Percentiles rank a stretch among this genome's conserved stretches.
Evolutionary conservation across 805 yeast species (phyloP).

Genomic region (Wickerhamiella spandovensis): DNA sequence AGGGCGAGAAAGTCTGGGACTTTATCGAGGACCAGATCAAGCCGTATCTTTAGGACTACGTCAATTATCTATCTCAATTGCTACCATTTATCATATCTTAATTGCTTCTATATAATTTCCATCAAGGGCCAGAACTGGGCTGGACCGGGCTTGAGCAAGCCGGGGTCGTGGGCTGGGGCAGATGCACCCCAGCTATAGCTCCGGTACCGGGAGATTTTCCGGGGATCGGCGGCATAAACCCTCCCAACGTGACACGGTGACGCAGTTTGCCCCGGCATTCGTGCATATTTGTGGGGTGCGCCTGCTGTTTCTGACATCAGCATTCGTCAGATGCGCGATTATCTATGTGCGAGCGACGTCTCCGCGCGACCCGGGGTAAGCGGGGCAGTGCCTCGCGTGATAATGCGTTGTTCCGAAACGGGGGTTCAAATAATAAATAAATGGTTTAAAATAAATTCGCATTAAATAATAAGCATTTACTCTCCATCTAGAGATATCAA

Average conservation of each 20-base stretch:
- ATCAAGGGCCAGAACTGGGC: no score
- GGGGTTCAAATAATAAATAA: no score
- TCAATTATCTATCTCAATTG: neutral
- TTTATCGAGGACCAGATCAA: constrained; percentile 16
- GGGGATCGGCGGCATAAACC: neutral
- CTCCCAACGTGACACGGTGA: neutral
- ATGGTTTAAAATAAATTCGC: no score
- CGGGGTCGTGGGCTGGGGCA: no score
- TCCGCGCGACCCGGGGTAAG: no score
- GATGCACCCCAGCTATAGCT: neutral
- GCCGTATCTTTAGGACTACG: neutral
- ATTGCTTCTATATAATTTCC: no score
- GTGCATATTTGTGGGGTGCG: neutral
- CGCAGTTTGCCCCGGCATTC: neutral
- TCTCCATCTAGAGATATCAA: no score
- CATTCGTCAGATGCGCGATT: neutral
- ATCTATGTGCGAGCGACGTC: neutral
- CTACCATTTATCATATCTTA: no score
- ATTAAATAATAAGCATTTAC: no score
- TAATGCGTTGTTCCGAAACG: no score
- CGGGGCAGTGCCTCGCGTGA: no score
- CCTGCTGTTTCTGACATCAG: neutral
- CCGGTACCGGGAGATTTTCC: neutral
- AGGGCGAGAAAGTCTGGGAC: constrained; percentile 27
- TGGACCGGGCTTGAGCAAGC: no score